Evolutionary conservation across 495 filamentous ascomycete genomes (phyloP).

Genomic region (Penicillium ochrochloron): DNA sequence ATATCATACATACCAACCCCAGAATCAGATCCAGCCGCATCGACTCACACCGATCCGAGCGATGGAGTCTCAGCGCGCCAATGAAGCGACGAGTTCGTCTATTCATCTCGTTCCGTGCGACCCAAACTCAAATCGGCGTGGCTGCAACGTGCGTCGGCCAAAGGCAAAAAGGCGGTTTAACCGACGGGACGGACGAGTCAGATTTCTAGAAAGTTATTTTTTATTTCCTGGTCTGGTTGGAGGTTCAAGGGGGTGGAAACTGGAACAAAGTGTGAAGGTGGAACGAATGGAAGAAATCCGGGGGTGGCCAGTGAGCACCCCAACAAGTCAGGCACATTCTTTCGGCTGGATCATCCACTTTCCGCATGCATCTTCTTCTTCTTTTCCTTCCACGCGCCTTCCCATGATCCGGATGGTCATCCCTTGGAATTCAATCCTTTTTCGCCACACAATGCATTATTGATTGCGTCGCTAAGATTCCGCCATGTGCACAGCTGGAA

Average conservation of each 20-base stretch:
- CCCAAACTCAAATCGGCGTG: slow-evolving; percentile 34
- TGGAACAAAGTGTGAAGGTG: background rate
- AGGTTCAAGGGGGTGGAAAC: background rate
- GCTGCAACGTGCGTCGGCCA: slow-evolving; percentile 30
- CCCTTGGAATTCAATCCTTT: background rate
- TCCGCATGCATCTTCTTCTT: background rate
- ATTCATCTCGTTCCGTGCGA: slow-evolving; percentile 25
- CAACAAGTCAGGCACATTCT: background rate
- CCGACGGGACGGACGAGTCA: slow-evolving; percentile 15
- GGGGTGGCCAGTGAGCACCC: background rate
- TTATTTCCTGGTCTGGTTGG: no score
- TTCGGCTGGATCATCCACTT: slow-evolving; percentile 2
- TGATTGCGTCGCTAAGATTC: background rate
- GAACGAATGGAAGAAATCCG: background rate
- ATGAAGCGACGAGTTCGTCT: slow-evolving; percentile 13
- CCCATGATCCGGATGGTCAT: background rate
- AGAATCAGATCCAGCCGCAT: slow-evolving; percentile 31
- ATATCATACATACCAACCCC: slow-evolving; percentile 10
- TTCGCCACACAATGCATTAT: background rate
- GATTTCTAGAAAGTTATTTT: slow-evolving; percentile 29
- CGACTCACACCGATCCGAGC: slow-evolving; percentile 16
- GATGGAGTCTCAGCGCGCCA: slow-evolving; percentile 20
- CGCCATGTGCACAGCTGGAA: background rate
- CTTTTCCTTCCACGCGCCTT: background rate
- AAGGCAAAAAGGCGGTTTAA: slow-evolving; percentile 11